Evolutionary conservation across 1,284 basidiomycete species (phyloP).

Genomic region (Takashimella tepidaria): DNA sequence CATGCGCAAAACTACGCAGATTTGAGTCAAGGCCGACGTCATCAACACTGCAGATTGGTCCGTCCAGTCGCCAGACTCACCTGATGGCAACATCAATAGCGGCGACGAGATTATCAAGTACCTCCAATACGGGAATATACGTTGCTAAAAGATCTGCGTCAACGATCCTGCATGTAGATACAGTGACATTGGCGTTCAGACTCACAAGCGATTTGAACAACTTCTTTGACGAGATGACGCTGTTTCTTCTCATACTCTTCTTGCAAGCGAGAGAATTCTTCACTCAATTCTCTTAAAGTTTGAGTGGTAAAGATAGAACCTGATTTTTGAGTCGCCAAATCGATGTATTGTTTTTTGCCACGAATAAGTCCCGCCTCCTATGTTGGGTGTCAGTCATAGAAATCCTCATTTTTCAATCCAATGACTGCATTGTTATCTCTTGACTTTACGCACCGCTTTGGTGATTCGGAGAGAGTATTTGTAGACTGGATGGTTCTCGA

Average conservation of each 20-base stretch:
- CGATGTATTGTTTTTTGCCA: conserved; percentile 68
- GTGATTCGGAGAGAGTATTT: conserved; percentile 93
- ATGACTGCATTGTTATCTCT: no score
- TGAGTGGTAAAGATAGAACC: conserved; percentile 91
- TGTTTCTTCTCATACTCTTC: conserved; percentile 72
- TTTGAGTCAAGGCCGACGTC: not conserved
- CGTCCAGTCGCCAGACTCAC: no score
- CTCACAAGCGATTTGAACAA: conserved; percentile 85
- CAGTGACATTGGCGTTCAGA: conserved; percentile 3
- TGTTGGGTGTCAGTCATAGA: no score
- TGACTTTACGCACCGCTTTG: conserved; percentile 69
- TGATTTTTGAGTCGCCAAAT: conserved; percentile 78
- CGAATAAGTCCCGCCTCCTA: conserved; percentile 77
- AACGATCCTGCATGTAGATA: not conserved
- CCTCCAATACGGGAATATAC: conserved; percentile 84
- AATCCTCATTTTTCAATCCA: no score
- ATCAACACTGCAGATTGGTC: not conserved
- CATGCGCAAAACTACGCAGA: conserved; percentile 77
- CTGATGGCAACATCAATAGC: conserved; percentile 87
- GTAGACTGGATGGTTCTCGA: conserved; percentile 86
- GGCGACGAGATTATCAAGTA: conserved; percentile 80
- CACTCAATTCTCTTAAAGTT: conserved; percentile 65
- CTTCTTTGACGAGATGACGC: conserved; percentile 80
- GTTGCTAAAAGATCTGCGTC: conserved; percentile 53
- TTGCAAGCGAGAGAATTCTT: conserved; percentile 66